Evolutionary conservation across 2,329 filamentous ascomycete genomes (phyloP), one percentile per base, ranked within the genome.

Genomic region (Raffaelea deltoideospora): DNA sequence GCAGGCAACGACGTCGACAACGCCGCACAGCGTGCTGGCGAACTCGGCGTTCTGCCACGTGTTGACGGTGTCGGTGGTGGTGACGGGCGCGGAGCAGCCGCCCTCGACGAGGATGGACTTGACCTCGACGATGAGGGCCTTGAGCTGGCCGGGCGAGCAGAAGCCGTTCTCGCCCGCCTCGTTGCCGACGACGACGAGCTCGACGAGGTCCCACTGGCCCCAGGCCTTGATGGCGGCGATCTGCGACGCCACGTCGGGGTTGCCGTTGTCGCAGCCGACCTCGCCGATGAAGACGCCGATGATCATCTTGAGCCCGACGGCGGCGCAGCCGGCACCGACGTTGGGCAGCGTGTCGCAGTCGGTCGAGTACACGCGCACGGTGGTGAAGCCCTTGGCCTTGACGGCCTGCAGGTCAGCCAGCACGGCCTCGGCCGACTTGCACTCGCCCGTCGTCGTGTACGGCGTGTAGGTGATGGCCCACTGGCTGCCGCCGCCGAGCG

Each of bases 181-280:
- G 69, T 96, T 96, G 60, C 85, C 87, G 47, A 93, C 72, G 23
- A 90, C 79, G 45, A 93, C 65, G 50, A 93, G 73, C 53, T 80
- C 72, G 47, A 94, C 79, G 34, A 82, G 56, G 43, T 76, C 68
- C 76, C 79, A 93, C 57, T 81, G 60, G 43, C 61, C 71, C 76
- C 85, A 94, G 41, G 56, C 50, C 57, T 72, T 65, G 56, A 95
- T 80, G 42, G 74, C 72, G 23, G 67, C 60, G 42, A 95, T 69
- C 69, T 96, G 87, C 49, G 72, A 61, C 53, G 76, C 63, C 47
- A 85, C 76, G 38, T 70, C 73, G 39, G 69, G 63, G 51, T 63
- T 62, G 47, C 53, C 53, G 53, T 76, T 69, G 49, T 61, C 61
- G 60, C 72, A 74, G 52, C 67, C 65, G 40, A 72, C 64, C 45